Base-by-base conservation (phyloP, 1,284 basidiomycete genomes). In the Phellopilus nigrolimitatus region DNA sequence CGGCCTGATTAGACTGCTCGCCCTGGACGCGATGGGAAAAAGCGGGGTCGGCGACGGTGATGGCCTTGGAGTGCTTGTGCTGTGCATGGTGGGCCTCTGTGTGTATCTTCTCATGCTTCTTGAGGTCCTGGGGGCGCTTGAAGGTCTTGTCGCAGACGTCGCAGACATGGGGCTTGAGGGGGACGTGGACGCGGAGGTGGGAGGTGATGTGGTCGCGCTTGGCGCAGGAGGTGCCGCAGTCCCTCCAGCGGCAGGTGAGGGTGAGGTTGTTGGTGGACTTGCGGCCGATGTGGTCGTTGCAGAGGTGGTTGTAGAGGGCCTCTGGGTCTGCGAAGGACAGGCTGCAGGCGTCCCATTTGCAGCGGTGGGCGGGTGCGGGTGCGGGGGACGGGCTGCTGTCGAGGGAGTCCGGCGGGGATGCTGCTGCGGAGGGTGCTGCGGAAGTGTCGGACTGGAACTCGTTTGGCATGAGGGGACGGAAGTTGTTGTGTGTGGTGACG, bases 21-120 rank as follows among this genome's bases (percentile, higher is more conserved):
- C 78, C 77, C 38, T 78, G 76, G 1, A 84, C 80, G 19, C 82
- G 73, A 24, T 76, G 73, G 4, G 72, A 68, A 62, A 80, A 91
- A 22, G 70, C 68, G 4, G 88, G 83, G 63, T 92, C 89, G 51
- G 71, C 73, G 50, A 93, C 84, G 54, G 91, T 94, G 62, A 94
- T 84, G 1, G 92, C 93, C 68, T 95, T 97, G 27, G 91, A 94
- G 62, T 95, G 91, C 66, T 92, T 94, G 75, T 97, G 93, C 63
- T 91, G 84, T 25, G 80, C 81, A 63, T 95, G 92, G 69, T 97
- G 94, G 65, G 95, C 94, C 63, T 95, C 91, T 4, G 93, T 95
- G 67, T 99, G 95, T 37, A 98, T 99, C 69, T 97, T 95, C 71
- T 98, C 95, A 69, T 99, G 97, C 74, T 99, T 99, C 75, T 98